Conservation (phyloP, 371 early-diverging fungal genomes). For the Umbelopsis sp. region DNA sequence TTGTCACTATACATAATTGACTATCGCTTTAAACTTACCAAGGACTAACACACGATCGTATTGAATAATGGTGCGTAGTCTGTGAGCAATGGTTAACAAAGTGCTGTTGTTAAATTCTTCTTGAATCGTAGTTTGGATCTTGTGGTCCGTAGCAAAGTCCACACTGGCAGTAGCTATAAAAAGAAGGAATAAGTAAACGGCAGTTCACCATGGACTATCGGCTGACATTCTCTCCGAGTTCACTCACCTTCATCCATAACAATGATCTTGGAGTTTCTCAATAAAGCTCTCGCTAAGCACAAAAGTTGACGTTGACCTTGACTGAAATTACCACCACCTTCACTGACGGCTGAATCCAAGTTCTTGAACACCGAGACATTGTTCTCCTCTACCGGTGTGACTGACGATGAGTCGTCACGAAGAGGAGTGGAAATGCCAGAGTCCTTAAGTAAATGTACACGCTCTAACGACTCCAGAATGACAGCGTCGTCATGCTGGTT, state of each 20-base stretch:
- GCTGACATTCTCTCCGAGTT: conserved; percentile 25
- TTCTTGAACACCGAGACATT: conserved; percentile 41
- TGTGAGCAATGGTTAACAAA: conserved; percentile 69
- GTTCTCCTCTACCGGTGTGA: conserved; percentile 30
- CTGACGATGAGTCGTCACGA: conserved; percentile 8
- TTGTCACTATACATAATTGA: not conserved
- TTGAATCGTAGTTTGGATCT: conserved; percentile 73
- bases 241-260: conserved; percentile 45
- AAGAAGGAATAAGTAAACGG: not conserved
- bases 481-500: conserved; percentile 53
- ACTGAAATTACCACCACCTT: conserved; percentile 74
- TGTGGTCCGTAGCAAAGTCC: conserved; percentile 67
- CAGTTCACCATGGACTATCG: conserved; percentile 60
- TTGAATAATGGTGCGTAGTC: conserved; percentile 80
- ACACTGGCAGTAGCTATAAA: conserved; percentile 67
- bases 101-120: conserved; percentile 61
- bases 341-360: conserved; percentile 61
- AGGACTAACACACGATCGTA: conserved; percentile 80
- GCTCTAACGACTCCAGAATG: conserved; percentile 66
- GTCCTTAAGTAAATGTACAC: conserved; percentile 45
- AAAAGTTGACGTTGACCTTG: conserved; percentile 86
- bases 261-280: conserved; percentile 66
- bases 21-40: conserved; percentile 60
- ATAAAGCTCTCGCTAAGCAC: conserved; percentile 76
- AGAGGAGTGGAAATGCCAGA: conserved; percentile 25